phyloP scores from a whole-genome alignment of 345 rosid species.

The Eucalyptus polyanthemos region DNA sequence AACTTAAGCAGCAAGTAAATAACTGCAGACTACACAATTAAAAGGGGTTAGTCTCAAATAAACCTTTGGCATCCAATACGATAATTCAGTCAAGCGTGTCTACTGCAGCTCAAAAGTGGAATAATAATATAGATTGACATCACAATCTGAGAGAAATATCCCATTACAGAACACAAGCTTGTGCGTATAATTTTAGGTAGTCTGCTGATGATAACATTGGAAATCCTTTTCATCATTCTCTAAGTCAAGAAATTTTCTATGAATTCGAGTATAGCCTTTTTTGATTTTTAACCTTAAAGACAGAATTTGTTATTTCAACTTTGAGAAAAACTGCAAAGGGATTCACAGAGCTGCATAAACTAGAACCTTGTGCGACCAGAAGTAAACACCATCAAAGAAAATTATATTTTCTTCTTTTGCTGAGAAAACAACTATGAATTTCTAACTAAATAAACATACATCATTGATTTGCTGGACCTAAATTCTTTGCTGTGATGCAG shows the following conservation, averaged over 20 bases:
- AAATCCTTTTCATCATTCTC: neutral
- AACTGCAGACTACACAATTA: constrained; percentile 67
- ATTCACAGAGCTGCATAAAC: neutral
- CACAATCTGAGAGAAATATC: neutral
- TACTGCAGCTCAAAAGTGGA: neutral
- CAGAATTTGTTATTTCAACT: neutral
- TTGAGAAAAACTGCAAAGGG: neutral
- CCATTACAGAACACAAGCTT: neutral
- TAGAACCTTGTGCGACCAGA: neutral
- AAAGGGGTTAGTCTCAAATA: neutral
- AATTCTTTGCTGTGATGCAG: neutral
- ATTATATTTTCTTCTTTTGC: neutral
- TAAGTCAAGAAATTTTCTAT: neutral
- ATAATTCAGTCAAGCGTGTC: neutral
- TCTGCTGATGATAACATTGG: neutral
- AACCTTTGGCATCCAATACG: neutral
- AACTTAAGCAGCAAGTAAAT: constrained; percentile 85
- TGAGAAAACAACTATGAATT: neutral
- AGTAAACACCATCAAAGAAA: neutral
- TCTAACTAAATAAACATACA: neutral
- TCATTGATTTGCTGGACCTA: neutral
- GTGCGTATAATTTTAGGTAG: neutral
- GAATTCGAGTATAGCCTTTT: neutral
- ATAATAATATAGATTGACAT: neutral
- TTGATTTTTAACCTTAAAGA: neutral